phyloP scores from a whole-genome alignment of 306 rosid genomes.

The Astragalus membranaceus region DNA sequence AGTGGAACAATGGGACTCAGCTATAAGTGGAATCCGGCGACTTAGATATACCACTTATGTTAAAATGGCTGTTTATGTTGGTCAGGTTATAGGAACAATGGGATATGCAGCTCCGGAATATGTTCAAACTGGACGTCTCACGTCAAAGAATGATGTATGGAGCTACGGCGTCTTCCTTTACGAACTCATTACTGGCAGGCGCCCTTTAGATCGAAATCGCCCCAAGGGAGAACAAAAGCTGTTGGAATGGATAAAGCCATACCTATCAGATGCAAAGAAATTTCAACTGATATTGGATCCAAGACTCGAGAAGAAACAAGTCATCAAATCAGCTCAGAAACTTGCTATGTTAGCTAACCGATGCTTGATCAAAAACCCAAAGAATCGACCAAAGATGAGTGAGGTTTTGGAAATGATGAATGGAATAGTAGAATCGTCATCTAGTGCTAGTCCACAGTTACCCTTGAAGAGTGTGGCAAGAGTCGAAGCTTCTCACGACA shows the following conservation, averaged over 20 bases:
- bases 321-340: constrained; percentile 58
- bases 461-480: constrained; percentile 37
- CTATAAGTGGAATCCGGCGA: neutral
- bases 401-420: constrained; percentile 78
- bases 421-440: constrained; percentile 39
- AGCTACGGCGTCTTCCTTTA: constrained; percentile 93
- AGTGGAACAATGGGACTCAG: too few species aligned
- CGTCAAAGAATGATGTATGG: constrained; percentile 91
- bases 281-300: constrained; percentile 81
- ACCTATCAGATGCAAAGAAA: constrained; percentile 64
- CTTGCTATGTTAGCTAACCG: constrained; percentile 72
- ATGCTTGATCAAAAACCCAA: constrained; percentile 71
- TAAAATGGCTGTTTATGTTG: constrained; percentile 27
- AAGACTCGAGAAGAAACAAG: constrained; percentile 66
- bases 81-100: constrained; percentile 94
- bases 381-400: constrained; percentile 96
- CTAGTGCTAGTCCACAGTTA: constrained; percentile 31
- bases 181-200: constrained; percentile 89
- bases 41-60: constrained; percentile 2
- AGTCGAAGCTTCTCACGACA: constrained; percentile 24
- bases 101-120: constrained; percentile 99
- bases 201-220: constrained; percentile 78
- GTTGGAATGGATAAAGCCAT: constrained; percentile 88
- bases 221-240: constrained; percentile 92
- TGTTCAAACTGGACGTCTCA: constrained; percentile 86